phyloP scores from a whole-genome alignment of 2,329 filamentous ascomycete species.

The Exophiala xenobiotica region DNA sequence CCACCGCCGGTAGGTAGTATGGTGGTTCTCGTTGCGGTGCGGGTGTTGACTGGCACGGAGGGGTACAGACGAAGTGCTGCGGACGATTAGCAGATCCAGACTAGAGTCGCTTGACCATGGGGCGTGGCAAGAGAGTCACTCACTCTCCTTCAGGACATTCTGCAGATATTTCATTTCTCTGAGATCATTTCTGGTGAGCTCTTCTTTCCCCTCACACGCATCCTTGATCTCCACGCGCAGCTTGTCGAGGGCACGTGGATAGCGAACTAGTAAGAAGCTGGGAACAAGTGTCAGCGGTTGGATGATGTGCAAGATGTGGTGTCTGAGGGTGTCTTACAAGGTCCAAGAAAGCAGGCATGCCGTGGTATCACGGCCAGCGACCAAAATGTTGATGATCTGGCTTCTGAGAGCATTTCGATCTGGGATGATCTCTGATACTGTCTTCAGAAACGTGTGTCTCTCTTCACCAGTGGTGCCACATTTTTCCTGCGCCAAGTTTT shows the following conservation, averaged over 20 bases:
- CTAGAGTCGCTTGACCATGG: not conserved
- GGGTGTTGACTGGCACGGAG: conserved; percentile 74
- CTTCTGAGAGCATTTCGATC: conserved; percentile 37
- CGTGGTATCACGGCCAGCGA: conserved; percentile 81
- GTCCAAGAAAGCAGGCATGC: conserved; percentile 76
- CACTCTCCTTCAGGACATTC: conserved; percentile 49
- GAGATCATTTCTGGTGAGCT: conserved; percentile 33
- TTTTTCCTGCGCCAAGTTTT: conserved; percentile 37
- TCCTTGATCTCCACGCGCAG: conserved; percentile 69
- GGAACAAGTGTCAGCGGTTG: conserved; percentile 42
- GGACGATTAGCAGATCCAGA: conserved; percentile 43
- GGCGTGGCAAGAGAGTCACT: conserved; percentile 1
- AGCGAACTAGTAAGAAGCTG: conserved; percentile 66
- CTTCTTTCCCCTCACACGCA: conserved; percentile 39
- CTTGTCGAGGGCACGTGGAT: conserved; percentile 65
- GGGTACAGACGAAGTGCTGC: conserved; percentile 76
- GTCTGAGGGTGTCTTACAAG: conserved; percentile 55
- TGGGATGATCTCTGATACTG: conserved; percentile 46
- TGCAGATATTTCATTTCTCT: conserved; percentile 40
- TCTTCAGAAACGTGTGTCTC: conserved; percentile 30
- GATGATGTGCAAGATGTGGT: not conserved
- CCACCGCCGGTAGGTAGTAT: conserved; percentile 66
- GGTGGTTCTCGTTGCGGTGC: conserved; percentile 68
- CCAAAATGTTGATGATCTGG: conserved; percentile 63
- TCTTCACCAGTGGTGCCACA: not conserved